Base-by-base conservation (phyloP, 106 monocot species). In the Narthecium ossifragum region DNA sequence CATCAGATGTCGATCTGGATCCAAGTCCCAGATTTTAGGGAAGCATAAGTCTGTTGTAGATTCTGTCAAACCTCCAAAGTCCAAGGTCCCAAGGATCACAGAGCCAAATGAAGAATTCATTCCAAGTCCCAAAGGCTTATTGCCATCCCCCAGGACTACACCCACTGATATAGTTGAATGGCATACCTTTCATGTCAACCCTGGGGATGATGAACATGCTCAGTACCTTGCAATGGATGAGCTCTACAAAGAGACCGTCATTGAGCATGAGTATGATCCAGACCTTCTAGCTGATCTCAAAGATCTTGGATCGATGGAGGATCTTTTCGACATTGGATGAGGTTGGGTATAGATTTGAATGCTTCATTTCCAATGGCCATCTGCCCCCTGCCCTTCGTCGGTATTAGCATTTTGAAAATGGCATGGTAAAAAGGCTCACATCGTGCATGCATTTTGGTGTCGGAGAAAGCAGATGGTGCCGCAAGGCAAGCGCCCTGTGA, bases 251-350 rank as follows among this genome's bases (percentile, higher is more conserved):
- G 80, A 77, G 1, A 8, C 28, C 1, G 40, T 47, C 39, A 26
- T 75, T 21, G 67, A 54, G 0, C 57, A 73, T 28, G 85, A 77
- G 10, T 77, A 74, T 77, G 82, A 85, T 55, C 77, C 73, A 13
- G 49, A 60, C 28, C 73, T 91, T 22, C 40, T 65, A 37, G 46
- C 51, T 34, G 78, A 64, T 24, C 75, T 86, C 18, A 74, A 76
- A 30, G 76, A 85, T 36, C 34, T 83, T 7, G 79, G 76, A 12
- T 68, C 72, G 20, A 29, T 74, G 10, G 34, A 23, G 21, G 74
- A 86, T 66, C 41, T 74, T 31, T 69, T 66, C 34, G 91, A 91
- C 32, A 52, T 91, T 65, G 85, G 85, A 71, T 91, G 76, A 82
- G 52, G 25, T 28, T 48, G 31, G 5, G 18, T 30, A 7, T 6